Evolutionary conservation across 78 protist genomes (phyloP), one percentile per base, ranked within the genome.

Genomic region (Guillardia theta): DNA sequence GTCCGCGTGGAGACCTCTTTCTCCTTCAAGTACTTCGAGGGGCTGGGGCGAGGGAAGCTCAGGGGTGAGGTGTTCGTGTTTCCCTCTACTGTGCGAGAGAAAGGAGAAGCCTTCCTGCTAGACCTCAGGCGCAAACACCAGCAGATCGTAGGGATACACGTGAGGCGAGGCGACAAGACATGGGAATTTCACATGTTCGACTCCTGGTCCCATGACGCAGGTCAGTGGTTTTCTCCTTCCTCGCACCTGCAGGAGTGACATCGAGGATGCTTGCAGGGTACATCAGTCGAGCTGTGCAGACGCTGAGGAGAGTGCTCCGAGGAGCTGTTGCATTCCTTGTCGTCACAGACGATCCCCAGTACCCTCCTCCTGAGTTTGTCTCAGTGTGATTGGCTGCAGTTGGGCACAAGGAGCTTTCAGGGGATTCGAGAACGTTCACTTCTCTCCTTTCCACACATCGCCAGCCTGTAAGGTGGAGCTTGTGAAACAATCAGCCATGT

Each of bases 121-220:
- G 83, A 70, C 4, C 46, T 33, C 4, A 36, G 83, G n/a, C 15
- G 41, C 33, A 70, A 33, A 43, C 36, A 22, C 41, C 21, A 33
- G 41, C 83, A 70, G 1, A 33, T 70, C 6, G 83, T 24, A 36
- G 83, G 83, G 83, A 70, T 70, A 12, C 83, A 70, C 83, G 83
- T 33, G 33, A 36, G 83, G 15, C 9, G 83, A 33, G 83, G 83
- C n/a, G 83, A 70, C 41, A 70, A 70, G 83, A 12, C 4, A 12
- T 70, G 83, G 83, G 83, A 70, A 43, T 70, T 70, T 43, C 83
- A 70, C 41, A 70, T 70, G 83, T 70, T 70, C 83, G 36, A 70
- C 83, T 24, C n/a, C 27, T 70, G 83, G 83, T 70, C 83, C 83
- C 83, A 70, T 43, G 83, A 33, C 1, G 41, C 83, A 58, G 70